phyloP scores from a whole-genome alignment of 1,139 yeast species.

The Arxiozyma telluris region DNA sequence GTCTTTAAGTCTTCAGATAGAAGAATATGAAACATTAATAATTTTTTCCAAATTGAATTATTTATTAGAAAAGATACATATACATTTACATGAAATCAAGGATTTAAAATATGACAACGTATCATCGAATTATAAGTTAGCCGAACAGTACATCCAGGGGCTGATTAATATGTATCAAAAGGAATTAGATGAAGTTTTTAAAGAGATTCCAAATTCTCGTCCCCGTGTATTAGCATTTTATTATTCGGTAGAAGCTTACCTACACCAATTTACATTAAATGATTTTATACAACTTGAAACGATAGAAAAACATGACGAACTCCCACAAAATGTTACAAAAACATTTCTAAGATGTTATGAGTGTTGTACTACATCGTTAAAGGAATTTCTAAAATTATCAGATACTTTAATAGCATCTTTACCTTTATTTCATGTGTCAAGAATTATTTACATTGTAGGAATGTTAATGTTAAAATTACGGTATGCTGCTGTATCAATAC shows the following conservation, averaged over 20 bases:
- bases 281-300: constrained; percentile 5
- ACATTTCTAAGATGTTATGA: constrained; percentile 45
- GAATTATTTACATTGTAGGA: constrained; percentile 62
- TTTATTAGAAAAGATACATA: constrained; percentile 55
- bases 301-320: background rate
- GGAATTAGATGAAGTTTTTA: constrained; percentile 16
- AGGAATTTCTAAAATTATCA: constrained; percentile 39
- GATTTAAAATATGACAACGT: constrained; percentile 15
- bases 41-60: constrained; percentile 51
- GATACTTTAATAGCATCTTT: constrained; percentile 42
- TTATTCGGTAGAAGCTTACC: constrained; percentile 55
- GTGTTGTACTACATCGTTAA: constrained; percentile 46
- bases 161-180: constrained; percentile 13
- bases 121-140: constrained; percentile 14
- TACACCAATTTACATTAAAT: constrained; percentile 9
- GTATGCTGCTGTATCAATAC: constrained; percentile 46
- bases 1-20: constrained; percentile 26
- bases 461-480: constrained; percentile 49
- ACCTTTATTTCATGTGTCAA: constrained; percentile 55
- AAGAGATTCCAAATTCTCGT: constrained; percentile 34
- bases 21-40: constrained; percentile 40
- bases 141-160: constrained; percentile 11
- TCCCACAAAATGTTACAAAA: constrained; percentile 10
- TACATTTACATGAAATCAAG: constrained; percentile 35
- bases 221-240: constrained; percentile 43